Base-by-base conservation (phyloP, 169 alveolate genomes). In the Cryptosporidium canis region DNA sequence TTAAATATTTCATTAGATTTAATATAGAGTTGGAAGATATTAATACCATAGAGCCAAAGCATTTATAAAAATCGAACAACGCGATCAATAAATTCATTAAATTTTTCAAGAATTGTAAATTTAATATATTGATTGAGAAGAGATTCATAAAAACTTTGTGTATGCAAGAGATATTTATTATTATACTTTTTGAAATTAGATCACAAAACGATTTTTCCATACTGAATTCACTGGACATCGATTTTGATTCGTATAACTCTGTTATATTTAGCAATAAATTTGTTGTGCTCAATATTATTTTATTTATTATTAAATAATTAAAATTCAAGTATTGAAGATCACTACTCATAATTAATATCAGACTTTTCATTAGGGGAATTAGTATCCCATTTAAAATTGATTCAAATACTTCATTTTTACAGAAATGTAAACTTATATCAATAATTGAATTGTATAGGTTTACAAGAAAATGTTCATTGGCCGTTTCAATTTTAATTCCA, bases 131-230 rank as follows among this genome's bases (percentile, higher is more conserved):
- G 31, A 35, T 37, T 12, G 61, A 24, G 14, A 77, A 41, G 37
- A 39, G 39, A 29, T 56, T 27, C 53, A 77, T 56, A 63, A 77
- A 77, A 39, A 58, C 12, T 21, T 9, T 55, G 27, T 77, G 87
- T 37, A 77, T 58, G 21, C 72, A 35, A 1, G 45, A 1, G 14
- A 58, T 24, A 11, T 55, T 45, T 41, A 61, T 14, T 24, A 77
- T 8, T 24, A 77, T 77, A 37, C 16, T 44, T 21, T 33, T 39
- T 11, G 44, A 12, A 0, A 29, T 24, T 35, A 61, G 14, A 12
- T 61, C 33, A 31, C n/a, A 31, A 6, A 61, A 61, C 33, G 68
- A 3, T 5, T 61, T n/a, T 33, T 61, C 47, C n/a, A 16, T n/a
- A n/a, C n/a, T 29, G n/a, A 61, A 29, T 61, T 61, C 48, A 29